Percentiles rank a stretch among this genome's conserved stretches.
Evolutionary conservation across 2,329 filamentous ascomycete genomes (phyloP).

Genomic region (Ophiocordyceps australis): DNA sequence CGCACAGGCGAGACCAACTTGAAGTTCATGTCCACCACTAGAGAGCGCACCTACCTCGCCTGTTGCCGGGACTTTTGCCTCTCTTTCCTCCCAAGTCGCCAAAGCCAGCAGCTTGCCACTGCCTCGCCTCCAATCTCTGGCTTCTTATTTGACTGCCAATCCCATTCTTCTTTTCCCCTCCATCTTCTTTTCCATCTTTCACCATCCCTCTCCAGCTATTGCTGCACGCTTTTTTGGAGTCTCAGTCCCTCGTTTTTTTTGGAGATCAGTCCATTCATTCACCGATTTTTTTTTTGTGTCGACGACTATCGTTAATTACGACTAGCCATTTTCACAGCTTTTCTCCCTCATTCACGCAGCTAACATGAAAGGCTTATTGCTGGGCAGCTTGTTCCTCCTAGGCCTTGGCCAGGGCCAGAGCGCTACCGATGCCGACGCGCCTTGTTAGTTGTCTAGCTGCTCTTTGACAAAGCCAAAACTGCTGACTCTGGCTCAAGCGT

Average conservation of each 20-base stretch:
- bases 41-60: too few species aligned
- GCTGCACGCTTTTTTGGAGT: slow-evolving; percentile 6
- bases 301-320: slow-evolving; percentile 13
- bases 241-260: slow-evolving; percentile 14
- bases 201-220: slow-evolving; percentile 5
- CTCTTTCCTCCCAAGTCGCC: too few species aligned
- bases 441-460: slow-evolving; percentile 1
- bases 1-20: too few species aligned
- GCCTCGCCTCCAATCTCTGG: neutral
- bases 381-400: slow-evolving; percentile 4
- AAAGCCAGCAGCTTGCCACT: neutral
- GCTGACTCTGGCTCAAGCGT: neutral
- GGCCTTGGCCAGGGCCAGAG: slow-evolving; percentile 2
- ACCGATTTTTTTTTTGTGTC: slow-evolving; percentile 9
- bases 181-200: slow-evolving; percentile 4
- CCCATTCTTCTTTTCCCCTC: slow-evolving; percentile 1
- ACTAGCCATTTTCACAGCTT: slow-evolving; percentile 8
- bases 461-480: neutral
- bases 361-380: slow-evolving; percentile 7
- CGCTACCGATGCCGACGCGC: neutral
- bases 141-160: too few species aligned
- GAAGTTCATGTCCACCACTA: too few species aligned
- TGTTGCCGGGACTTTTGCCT: too few species aligned
- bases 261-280: slow-evolving; percentile 8
- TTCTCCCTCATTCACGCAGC: slow-evolving; percentile 3